Base-by-base conservation (phyloP, 2,329 filamentous ascomycete genomes). In the Didymella sp. region DNA sequence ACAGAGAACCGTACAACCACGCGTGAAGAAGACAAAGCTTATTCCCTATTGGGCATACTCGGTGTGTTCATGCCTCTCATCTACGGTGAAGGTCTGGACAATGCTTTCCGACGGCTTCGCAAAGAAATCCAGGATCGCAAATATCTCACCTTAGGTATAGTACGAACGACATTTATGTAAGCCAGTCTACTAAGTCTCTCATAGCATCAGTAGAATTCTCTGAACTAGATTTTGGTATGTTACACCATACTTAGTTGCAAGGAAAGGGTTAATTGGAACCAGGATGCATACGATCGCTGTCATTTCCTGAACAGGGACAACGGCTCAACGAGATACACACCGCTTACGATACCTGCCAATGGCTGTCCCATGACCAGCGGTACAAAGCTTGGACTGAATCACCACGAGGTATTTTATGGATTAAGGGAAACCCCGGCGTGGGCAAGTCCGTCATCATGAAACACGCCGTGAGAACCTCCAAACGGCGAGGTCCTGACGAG, bases 361-460 rank as follows among this genome's bases (percentile, higher is more conserved):
- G 79, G 79, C 63, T 81, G 0, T 56, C 77, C 0, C 48, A 68
- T 1, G 64, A 67, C 24, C 6, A 60, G 0, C 50, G 73, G 44
- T 81, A 77, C 51, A 43, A 51, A 5, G 54, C 66, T 2, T 81
- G 78, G 79, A 64, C 74, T n/a, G 60, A 78, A 33, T 44, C 51
- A 0, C 13, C 35, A 5, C 63, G 69, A 0, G 56, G 56, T 1
- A 27, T 59, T 2, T 48, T 59, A 4, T 59, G 51, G 56, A 78
- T 82, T 15, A 74, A 73, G 44, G 80, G 80, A 15, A 50, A 58
- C 2, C 51, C 55, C 0, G 59, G 55, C 11, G 17, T 40, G 8
- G 59, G 59, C 17, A 83, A 83, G 47, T 82, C 76, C 21, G 76
- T 72, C 4, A 50, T 76, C 12, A 76, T 77, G 67, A 76, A 77